Conservation (phyloP, 495 filamentous ascomycete genomes). For the Letharia lupina region DNA sequence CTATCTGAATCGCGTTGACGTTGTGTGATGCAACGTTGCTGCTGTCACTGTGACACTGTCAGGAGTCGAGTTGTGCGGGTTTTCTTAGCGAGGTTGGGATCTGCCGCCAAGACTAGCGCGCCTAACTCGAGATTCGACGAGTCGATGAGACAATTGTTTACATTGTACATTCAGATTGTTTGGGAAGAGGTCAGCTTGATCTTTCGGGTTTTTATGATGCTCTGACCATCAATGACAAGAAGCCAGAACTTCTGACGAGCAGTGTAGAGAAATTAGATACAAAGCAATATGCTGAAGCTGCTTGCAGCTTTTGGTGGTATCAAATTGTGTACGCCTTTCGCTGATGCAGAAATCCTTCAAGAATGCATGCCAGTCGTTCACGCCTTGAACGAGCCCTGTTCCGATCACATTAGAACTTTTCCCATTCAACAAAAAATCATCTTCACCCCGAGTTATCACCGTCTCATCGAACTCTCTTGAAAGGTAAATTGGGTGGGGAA, state of each 20-base stretch:
- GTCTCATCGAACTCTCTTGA: constrained; percentile 23
- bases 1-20: background rate
- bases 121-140: background rate
- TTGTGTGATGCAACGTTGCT: background rate
- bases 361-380: background rate
- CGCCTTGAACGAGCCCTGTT: background rate
- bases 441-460: constrained; percentile 10
- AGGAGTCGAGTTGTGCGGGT: constrained; percentile 14
- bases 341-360: constrained; percentile 8
- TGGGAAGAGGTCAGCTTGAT: background rate
- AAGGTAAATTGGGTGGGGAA: constrained; percentile 75
- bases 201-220: background rate
- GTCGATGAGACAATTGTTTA: background rate
- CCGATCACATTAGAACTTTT: background rate
- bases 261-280: background rate
- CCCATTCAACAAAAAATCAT: background rate
- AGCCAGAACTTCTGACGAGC: background rate
- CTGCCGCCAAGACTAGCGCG: constrained; percentile 3
- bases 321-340: constrained; percentile 14
- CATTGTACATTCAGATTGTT: too few relatives aligned
- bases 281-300: constrained; percentile 11
- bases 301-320: constrained; percentile 13
- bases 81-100: constrained; percentile 19
- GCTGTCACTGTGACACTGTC: background rate
- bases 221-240: background rate